phyloP scores from a whole-genome alignment of 495 filamentous ascomycete species.

The Rostrohypoxylon terebratum region DNA sequence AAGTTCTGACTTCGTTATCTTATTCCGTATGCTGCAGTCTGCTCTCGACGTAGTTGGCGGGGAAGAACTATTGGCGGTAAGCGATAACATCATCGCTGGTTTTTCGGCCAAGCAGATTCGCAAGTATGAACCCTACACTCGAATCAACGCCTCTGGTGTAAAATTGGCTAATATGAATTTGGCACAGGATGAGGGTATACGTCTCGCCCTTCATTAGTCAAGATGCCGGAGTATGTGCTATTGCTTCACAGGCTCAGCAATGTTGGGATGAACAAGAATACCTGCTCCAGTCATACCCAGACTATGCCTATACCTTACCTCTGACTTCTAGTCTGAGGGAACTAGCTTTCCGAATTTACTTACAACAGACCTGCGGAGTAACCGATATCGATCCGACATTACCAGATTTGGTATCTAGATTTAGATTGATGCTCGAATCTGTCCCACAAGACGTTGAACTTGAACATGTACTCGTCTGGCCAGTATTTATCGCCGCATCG shows the following conservation, averaged over 20 bases:
- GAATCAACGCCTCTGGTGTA: not conserved
- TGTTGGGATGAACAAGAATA: constrained; percentile 16
- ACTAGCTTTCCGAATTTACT: constrained; percentile 9
- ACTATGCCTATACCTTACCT: not conserved
- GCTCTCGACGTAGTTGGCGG: constrained; percentile 6
- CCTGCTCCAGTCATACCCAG: not conserved
- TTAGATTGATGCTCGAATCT: constrained; percentile 9
- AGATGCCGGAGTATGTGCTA: not conserved
- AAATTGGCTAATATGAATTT: not conserved
- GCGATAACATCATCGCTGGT: not conserved
- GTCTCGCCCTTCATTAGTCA: constrained; percentile 7
- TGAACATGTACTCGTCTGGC: constrained; percentile 11
- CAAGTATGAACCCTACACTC: constrained; percentile 6
- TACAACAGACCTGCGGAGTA: not conserved
- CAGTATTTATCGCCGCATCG: constrained; percentile 13
- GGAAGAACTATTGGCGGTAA: not conserved
- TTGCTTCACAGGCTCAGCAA: constrained; percentile 1
- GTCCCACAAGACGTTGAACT: not conserved
- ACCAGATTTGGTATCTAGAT: not conserved
- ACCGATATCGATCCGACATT: not conserved
- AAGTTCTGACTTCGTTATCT: not conserved
- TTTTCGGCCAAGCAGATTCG: constrained; percentile 12
- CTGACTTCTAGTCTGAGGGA: not conserved
- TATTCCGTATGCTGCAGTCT: constrained; percentile 11
- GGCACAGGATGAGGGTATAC: constrained; percentile 3